These are phyloP conservation scores for Trametes punicea DNA, from an alignment of 768 basidiomycete species.

Conservation along the genomic window DNA sequence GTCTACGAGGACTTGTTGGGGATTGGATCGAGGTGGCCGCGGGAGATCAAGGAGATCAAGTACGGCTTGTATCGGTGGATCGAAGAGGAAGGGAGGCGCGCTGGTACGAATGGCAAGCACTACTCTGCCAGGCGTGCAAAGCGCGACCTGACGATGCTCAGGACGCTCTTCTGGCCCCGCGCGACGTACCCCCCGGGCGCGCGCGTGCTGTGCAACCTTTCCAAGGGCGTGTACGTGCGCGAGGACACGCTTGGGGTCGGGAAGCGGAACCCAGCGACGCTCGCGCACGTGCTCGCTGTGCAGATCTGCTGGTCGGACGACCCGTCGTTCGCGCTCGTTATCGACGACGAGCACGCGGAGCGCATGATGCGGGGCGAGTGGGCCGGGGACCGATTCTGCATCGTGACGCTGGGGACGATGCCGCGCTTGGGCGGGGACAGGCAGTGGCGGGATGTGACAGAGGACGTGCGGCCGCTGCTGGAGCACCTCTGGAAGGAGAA, in stretches of 20 bases:
- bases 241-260: not conserved
- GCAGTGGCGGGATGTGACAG: not conserved
- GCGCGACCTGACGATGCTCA: not conserved
- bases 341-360: not conserved
- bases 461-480: not conserved
- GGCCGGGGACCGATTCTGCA: constrained; percentile 9
- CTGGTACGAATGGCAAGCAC: not conserved
- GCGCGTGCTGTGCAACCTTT: constrained; percentile 5
- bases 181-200: not conserved
- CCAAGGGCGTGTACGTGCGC: constrained; percentile 5
- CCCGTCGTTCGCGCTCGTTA: not conserved
- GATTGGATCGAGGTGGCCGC: not conserved
- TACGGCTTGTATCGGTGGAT: not conserved
- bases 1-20: too few relatives aligned
- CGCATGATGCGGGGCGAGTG: not conserved
- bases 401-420: not conserved
- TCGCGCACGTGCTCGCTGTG: constrained; percentile 3
- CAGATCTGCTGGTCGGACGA: not conserved
- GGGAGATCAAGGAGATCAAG: not conserved
- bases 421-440: not conserved
- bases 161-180: not conserved
- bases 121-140: not conserved
- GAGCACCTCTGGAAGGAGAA: not conserved
- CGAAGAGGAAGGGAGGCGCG: not conserved
- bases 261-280: not conserved